A percentile compares a stretch with the other conserved stretches of the same genome.
Evolutionary conservation across 2,329 filamentous ascomycete genomes (phyloP).

Genomic region (Lecanosticta acicola): DNA sequence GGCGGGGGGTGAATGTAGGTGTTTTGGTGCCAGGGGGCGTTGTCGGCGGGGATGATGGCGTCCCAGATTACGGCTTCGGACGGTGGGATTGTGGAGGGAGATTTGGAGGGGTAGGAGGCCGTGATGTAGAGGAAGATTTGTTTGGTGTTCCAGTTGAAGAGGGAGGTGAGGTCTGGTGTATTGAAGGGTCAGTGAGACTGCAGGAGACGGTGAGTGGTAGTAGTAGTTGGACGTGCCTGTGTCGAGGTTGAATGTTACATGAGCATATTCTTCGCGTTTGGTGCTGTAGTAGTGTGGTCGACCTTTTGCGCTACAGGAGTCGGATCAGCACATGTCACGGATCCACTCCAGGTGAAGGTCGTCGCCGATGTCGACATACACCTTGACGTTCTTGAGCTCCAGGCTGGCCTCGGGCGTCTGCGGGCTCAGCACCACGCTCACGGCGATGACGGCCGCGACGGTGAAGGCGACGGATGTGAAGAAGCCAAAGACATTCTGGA

Average conservation of each 20-base stretch:
- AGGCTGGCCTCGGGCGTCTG: conserved; percentile 63
- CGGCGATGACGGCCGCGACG: conserved; percentile 71
- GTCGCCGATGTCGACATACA: conserved; percentile 62
- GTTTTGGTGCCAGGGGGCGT: conserved; percentile 50
- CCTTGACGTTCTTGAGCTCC: conserved; percentile 70
- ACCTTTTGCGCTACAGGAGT: conserved; percentile 63
- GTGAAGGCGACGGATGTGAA: conserved; percentile 90
- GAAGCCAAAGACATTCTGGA: conserved; percentile 94
- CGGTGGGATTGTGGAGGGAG: conserved; percentile 34
- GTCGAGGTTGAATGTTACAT: conserved; percentile 88
- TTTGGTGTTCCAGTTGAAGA: conserved; percentile 99
- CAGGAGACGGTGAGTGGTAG: no score
- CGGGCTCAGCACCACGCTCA: conserved; percentile 66
- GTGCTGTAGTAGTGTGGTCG: conserved; percentile 91
- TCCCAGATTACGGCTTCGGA: conserved; percentile 88
- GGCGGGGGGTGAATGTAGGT: conserved; percentile 43
- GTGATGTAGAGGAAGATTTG: conserved; percentile 95
- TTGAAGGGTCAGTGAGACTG: neutral
- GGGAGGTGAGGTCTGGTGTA: conserved; percentile 64
- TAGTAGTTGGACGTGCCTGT: conserved; percentile 45
- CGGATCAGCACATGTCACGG: neutral
- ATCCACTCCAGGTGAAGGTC: no score
- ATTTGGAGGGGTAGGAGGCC: conserved; percentile 57
- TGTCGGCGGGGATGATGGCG: conserved; percentile 74
- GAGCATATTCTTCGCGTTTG: conserved; percentile 92